Evolutionary conservation across 257 asterid genomes (phyloP).

Genomic region (Nemophila menziesii): DNA sequence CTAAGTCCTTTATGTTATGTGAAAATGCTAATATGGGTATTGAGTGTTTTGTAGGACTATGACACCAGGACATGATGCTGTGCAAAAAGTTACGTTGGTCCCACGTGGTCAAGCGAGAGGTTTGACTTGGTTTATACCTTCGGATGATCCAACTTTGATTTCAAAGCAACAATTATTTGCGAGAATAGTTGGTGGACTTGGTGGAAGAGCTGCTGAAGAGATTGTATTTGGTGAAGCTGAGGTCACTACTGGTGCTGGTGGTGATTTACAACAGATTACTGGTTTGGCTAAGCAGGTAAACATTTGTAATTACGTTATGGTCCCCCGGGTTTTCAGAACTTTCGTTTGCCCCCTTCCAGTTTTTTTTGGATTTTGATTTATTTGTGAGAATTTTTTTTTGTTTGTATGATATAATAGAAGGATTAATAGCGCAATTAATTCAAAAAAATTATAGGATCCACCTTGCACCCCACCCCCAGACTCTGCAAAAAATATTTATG

Average conservation of each 20-base stretch:
- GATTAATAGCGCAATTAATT: no score
- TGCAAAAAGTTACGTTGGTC: conserved; percentile 62
- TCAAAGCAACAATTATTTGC: conserved; percentile 56
- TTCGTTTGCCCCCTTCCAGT: no score
- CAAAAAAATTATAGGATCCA: no score
- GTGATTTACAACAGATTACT: conserved; percentile 52
- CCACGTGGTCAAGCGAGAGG: conserved; percentile 84
- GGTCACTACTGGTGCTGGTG: conserved; percentile 66
- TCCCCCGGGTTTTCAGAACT: no score
- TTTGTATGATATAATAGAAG: no score
- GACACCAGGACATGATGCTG: conserved; percentile 54
- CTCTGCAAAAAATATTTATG: no score
- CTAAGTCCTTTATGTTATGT: no score
- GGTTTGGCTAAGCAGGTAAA: conserved; percentile 48
- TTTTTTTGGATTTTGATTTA: no score
- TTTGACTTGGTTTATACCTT: conserved; percentile 52
- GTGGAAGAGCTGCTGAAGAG: conserved; percentile 74
- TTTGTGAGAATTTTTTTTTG: not conserved
- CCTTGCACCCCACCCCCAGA: no score
- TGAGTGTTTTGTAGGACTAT: conserved; percentile 23
- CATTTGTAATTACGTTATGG: no score
- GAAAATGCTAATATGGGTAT: not conserved
- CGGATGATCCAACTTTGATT: conserved; percentile 42
- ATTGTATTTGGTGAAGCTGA: conserved; percentile 54
- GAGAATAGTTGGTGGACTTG: conserved; percentile 57